Evolutionary conservation across 1,284 basidiomycete species (phyloP).

Genomic region (Gymnopus androsaceus): DNA sequence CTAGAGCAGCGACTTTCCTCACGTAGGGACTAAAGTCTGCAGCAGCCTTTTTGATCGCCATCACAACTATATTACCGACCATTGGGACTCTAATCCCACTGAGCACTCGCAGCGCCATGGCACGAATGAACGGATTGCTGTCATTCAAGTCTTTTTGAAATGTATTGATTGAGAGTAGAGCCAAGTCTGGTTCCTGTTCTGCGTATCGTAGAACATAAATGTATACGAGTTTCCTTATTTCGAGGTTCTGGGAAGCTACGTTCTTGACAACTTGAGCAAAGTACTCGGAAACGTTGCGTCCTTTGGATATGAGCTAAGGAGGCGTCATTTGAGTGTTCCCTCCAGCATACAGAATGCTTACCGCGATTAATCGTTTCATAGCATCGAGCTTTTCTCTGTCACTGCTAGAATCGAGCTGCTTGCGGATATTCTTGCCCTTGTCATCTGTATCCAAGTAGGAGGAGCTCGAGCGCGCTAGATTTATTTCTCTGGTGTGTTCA

Average conservation of each 20-base stretch:
- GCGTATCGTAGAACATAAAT: conserved; percentile 96
- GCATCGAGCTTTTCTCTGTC: conserved; percentile 91
- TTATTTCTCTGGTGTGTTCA: conserved; percentile 75
- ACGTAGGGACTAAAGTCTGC: conserved; percentile 93
- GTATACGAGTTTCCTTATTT: conserved; percentile 96
- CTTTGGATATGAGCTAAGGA: conserved; percentile 87
- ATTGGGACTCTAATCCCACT: conserved; percentile 89
- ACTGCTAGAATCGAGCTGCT: conserved; percentile 82
- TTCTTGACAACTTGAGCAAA: conserved; percentile 96
- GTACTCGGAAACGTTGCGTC: conserved; percentile 87
- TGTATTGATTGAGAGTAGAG: conserved; percentile 96
- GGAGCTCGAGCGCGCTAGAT: conserved; percentile 54
- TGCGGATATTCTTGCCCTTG: conserved; percentile 75
- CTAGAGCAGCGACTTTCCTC: conserved; percentile 87
- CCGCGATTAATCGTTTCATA: conserved; percentile 90
- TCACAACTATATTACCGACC: conserved; percentile 83
- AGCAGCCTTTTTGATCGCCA: conserved; percentile 90
- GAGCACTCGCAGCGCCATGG: conserved; percentile 93
- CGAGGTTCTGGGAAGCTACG: conserved; percentile 86
- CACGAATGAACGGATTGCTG: conserved; percentile 87
- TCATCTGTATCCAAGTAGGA: conserved; percentile 74
- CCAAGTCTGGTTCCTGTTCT: conserved; percentile 89
- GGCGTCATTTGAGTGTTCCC: not conserved
- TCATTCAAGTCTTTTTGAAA: conserved; percentile 97
- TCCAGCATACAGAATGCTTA: conserved; percentile 40